Evolutionary conservation across 2,329 filamentous ascomycete species (phyloP).

Genomic region (Periglandula ipomoeae): DNA sequence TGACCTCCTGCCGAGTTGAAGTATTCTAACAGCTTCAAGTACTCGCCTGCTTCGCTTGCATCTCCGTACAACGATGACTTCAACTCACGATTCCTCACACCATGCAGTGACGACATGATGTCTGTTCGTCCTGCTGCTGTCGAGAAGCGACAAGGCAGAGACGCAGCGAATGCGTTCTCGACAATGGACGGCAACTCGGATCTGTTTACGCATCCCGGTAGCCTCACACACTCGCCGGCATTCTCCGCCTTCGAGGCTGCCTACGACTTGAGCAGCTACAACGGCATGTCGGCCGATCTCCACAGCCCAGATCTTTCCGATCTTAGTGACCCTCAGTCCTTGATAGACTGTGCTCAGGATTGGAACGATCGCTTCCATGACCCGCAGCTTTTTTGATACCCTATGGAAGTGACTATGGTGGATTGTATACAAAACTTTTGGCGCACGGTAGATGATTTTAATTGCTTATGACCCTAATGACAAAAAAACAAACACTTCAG

Average conservation of each 20-base stretch:
- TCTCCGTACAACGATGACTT: conserved; percentile 30
- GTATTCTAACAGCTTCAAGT: conserved; percentile 15
- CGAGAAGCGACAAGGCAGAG: conserved; percentile 14
- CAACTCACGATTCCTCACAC: conserved; percentile 38
- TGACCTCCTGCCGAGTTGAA: not conserved
- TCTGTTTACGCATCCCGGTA: conserved; percentile 18
- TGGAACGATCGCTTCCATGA: conserved; percentile 24
- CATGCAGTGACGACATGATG: conserved; percentile 43
- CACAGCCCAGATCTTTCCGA: conserved; percentile 19
- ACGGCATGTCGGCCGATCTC: conserved; percentile 19
- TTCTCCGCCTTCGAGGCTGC: conserved; percentile 32
- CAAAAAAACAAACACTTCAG: conserved; percentile 5
- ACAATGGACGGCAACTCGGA: conserved; percentile 16
- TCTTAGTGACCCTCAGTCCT: conserved; percentile 15
- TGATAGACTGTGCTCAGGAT: conserved; percentile 18
- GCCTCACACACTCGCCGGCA: conserved; percentile 23
- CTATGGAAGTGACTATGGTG: not conserved
- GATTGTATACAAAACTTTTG: conserved; percentile 5
- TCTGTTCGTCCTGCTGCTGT: conserved; percentile 19
- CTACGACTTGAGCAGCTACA: conserved; percentile 30
- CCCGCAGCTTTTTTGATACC: conserved; percentile 22
- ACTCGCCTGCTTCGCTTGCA: conserved; percentile 27
- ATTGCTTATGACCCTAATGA: conserved; percentile 22
- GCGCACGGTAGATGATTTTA: conserved; percentile 3
- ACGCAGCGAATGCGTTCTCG: conserved; percentile 5